phyloP scores from a whole-genome alignment of 2,329 filamentous ascomycete genomes.

The Penicillium sp. region DNA sequence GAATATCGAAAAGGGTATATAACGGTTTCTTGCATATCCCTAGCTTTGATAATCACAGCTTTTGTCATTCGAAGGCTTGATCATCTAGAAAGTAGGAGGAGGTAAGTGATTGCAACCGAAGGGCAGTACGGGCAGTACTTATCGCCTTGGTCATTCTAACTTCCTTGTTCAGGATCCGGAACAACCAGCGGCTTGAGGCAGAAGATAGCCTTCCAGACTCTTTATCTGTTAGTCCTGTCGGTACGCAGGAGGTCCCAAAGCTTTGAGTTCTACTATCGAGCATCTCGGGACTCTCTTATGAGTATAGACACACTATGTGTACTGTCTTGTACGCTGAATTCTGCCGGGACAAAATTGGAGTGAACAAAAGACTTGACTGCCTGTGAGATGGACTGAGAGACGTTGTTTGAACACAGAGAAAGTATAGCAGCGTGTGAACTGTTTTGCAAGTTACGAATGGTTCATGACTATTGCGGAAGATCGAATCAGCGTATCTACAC shows the following conservation, averaged over 20 bases:
- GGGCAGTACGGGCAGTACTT: neutral
- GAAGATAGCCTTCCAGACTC: constrained; percentile 7
- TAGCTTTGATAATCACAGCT: constrained; percentile 53
- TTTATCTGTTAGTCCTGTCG: neutral
- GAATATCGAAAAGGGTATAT: constrained; percentile 62
- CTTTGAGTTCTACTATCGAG: neutral
- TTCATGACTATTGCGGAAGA: no score
- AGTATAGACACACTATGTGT: no score
- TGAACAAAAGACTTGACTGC: no score
- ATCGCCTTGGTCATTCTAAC: neutral
- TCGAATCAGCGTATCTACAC: no score
- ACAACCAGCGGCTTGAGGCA: neutral
- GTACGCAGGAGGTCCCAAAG: neutral
- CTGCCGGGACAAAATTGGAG: no score
- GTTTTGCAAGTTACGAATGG: no score
- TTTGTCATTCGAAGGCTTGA: constrained; percentile 43
- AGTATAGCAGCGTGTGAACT: no score
- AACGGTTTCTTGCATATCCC: constrained; percentile 54
- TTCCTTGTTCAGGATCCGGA: neutral
- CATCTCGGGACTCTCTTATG: neutral
- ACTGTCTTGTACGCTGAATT: neutral
- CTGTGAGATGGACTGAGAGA: no score
- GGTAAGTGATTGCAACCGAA: constrained; percentile 1
- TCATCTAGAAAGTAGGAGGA: constrained; percentile 2
- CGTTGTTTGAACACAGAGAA: no score